Evolutionary conservation across 2,329 filamentous ascomycete genomes (phyloP).

Genomic region (Biscogniauxia sp.): DNA sequence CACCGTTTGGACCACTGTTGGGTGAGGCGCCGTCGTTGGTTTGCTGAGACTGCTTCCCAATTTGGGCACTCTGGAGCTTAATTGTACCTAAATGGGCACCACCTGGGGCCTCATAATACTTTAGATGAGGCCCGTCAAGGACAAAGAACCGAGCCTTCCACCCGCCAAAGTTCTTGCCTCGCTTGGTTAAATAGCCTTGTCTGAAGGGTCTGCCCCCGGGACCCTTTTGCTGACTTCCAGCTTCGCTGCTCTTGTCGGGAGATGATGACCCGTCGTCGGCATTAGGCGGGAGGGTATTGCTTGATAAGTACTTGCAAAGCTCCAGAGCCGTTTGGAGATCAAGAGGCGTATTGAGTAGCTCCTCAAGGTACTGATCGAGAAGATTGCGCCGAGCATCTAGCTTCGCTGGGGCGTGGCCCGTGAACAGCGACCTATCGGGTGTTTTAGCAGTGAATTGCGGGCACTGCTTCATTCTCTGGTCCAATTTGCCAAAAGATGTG

Average conservation of each 20-base stretch:
- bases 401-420: slow-evolving; percentile 88
- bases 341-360: slow-evolving; percentile 77
- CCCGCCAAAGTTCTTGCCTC: slow-evolving; percentile 96
- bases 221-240: slow-evolving; percentile 44
- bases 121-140: slow-evolving; percentile 62
- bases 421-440: slow-evolving; percentile 84
- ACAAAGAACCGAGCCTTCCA: slow-evolving; percentile 83
- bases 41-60: slow-evolving; percentile 82
- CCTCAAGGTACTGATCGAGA: slow-evolving; percentile 81
- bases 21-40: slow-evolving; percentile 58
- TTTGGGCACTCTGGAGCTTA: slow-evolving; percentile 85
- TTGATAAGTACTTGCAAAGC: slow-evolving; percentile 84
- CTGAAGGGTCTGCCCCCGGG: slow-evolving; percentile 68
- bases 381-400: slow-evolving; percentile 81
- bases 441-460: slow-evolving; percentile 70
- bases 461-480: slow-evolving; percentile 75
- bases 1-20: slow-evolving; percentile 51
- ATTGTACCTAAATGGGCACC: slow-evolving; percentile 91
- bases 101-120: slow-evolving; percentile 89
- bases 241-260: slow-evolving; percentile 37
- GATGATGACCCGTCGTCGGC: slow-evolving; percentile 51
- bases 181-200: slow-evolving; percentile 91
- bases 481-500: slow-evolving; percentile 74
- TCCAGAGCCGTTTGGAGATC: slow-evolving; percentile 74
- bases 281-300: slow-evolving; percentile 60